Evolutionary conservation across 495 filamentous ascomycete genomes (phyloP), one percentile per base, ranked within the genome.

Genomic region (Penicillium atrosanguineum): DNA sequence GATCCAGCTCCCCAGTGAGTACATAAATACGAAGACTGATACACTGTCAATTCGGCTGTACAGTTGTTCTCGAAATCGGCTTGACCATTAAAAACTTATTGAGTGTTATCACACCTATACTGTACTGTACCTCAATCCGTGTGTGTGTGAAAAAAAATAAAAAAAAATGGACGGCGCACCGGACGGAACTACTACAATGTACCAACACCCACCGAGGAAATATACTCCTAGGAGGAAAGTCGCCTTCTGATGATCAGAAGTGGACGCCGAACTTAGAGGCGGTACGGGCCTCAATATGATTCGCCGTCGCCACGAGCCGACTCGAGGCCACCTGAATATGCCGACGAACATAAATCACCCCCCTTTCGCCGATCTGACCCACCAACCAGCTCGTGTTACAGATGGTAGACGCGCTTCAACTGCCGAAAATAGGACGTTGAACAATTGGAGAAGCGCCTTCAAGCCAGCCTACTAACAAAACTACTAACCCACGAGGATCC

Each of bases 131-230:
- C n/a, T n/a, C n/a, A n/a, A n/a, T n/a, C n/a, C n/a, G n/a, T n/a
- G n/a, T n/a, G n/a, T n/a, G n/a, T n/a, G n/a, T n/a, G n/a, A n/a
- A n/a, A n/a, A n/a, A n/a, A n/a, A n/a, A n/a, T n/a, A n/a, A n/a
- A n/a, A n/a, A n/a, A n/a, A 61, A 56, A 44, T 64, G 50, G 62
- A 54, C 52, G 15, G 44, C 47, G 29, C 25, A 63, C 29, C 53
- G 60, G 51, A 43, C 47, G 46, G 41, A 59, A 48, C 61, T 70
- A 51, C 54, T 66, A 41, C 49, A 56, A 52, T 61, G 44, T 25
- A 62, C 62, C 46, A 31, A 52, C 14, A 56, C 50, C 45, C 55
- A 53, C 37, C 52, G 65, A 62, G 55, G 65, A 21, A 64, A 62
- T 37, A 52, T 68, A 37, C 7, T 12, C 28, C 28, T 12, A 6